phyloP scores from a whole-genome alignment of 768 basidiomycete species.

The Thelephora aurantiotincta region DNA sequence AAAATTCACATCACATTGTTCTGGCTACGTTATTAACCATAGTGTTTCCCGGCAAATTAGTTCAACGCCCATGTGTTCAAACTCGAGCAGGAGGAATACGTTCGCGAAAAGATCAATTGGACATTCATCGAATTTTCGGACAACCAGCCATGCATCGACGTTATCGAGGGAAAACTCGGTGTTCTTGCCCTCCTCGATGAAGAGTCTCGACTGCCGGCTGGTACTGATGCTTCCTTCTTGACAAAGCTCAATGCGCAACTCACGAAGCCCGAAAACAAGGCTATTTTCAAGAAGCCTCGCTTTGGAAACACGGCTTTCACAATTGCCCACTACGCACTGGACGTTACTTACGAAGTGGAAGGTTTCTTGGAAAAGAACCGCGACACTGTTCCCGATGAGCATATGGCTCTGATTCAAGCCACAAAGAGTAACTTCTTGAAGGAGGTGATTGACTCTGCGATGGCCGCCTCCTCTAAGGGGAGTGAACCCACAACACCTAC shows the following conservation, averaged over 20 bases:
- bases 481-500: slow-evolving; percentile 65
- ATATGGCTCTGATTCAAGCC: slow-evolving; percentile 72
- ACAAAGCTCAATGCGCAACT: slow-evolving; percentile 86
- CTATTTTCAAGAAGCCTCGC: slow-evolving; percentile 95
- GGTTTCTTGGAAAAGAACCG: slow-evolving; percentile 98
- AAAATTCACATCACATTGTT: background rate
- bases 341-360: slow-evolving; percentile 97
- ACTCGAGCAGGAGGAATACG: slow-evolving; percentile 98
- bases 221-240: slow-evolving; percentile 84
- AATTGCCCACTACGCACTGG: slow-evolving; percentile 93
- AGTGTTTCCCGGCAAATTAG: slow-evolving; percentile 24
- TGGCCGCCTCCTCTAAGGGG: slow-evolving; percentile 54
- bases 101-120: slow-evolving; percentile 98
- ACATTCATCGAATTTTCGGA: slow-evolving; percentile 99
- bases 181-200: slow-evolving; percentile 92
- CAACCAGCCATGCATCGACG: slow-evolving; percentile 97
- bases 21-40: background rate
- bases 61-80: slow-evolving; percentile 99
- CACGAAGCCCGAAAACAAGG: slow-evolving; percentile 69
- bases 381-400: slow-evolving; percentile 97
- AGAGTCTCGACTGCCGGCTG: slow-evolving; percentile 91
- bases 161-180: slow-evolving; percentile 95
- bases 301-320: slow-evolving; percentile 97
- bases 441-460: slow-evolving; percentile 86
- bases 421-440: slow-evolving; percentile 90